Evolutionary conservation across 2,329 filamentous ascomycete genomes (phyloP).

Genomic region (Aspergillus tubingensis): DNA sequence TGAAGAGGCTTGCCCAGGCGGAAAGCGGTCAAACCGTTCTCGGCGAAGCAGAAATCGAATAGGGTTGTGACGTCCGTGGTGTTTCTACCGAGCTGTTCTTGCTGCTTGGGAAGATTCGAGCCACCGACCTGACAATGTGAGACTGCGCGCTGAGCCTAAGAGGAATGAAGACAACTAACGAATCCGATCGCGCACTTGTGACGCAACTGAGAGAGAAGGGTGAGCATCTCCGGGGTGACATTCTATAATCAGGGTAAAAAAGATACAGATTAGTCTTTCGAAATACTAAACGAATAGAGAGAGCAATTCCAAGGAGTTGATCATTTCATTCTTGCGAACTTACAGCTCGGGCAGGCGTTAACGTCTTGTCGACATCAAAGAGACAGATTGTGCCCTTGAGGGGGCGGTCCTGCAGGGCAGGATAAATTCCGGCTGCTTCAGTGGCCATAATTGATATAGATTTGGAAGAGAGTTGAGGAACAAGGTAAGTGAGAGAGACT

Average conservation of each 20-base stretch:
- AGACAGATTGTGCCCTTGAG: constrained; percentile 91
- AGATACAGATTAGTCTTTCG: neutral
- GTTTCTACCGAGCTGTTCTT: constrained; percentile 83
- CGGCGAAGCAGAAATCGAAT: constrained; percentile 97
- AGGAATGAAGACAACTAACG: constrained; percentile 22
- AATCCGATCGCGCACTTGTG: constrained; percentile 51
- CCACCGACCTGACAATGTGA: constrained; percentile 65
- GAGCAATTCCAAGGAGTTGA: too few species aligned
- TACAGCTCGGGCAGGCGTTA: constrained; percentile 79
- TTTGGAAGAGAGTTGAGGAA: neutral
- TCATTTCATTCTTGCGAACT: neutral
- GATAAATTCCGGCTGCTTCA: constrained; percentile 52
- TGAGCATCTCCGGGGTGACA: constrained; percentile 78
- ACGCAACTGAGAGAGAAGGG: constrained; percentile 75
- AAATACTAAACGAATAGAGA: too few species aligned
- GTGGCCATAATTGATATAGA: constrained; percentile 28
- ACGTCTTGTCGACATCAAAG: constrained; percentile 94
- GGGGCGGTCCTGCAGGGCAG: constrained; percentile 78
- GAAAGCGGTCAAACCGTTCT: constrained; percentile 93
- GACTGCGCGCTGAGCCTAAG: constrained; percentile 2
- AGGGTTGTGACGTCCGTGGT: constrained; percentile 72
- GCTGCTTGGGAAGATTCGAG: constrained; percentile 88
- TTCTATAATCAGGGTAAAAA: constrained; percentile 46
- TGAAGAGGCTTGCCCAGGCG: constrained; percentile 75
- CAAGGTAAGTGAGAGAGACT: neutral